phyloP scores from a whole-genome alignment of 441 rosid genomes.

The Daphne laureola region DNA sequence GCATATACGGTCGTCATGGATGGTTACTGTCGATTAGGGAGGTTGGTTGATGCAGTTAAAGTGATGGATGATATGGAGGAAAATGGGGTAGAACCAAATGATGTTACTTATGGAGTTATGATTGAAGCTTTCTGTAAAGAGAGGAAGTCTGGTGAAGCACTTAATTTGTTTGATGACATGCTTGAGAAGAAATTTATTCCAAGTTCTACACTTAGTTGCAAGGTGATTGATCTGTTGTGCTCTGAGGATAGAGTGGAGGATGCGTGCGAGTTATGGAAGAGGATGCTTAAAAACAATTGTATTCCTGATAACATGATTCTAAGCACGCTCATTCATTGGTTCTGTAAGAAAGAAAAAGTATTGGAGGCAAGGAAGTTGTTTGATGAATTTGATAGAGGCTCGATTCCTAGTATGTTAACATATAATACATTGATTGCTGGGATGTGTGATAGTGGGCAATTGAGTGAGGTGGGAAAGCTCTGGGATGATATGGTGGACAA shows the following conservation, averaged over 20 bases:
- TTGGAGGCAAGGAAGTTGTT: conserved; percentile 67
- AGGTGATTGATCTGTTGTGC: conserved; percentile 63
- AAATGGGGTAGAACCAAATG: conserved; percentile 60
- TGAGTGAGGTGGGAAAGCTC: conserved; percentile 61
- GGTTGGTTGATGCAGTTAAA: conserved; percentile 58
- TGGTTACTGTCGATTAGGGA: conserved; percentile 63
- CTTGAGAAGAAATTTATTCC: conserved; percentile 54
- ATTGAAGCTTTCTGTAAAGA: conserved; percentile 57
- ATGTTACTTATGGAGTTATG: conserved; percentile 80
- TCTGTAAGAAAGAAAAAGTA: conserved; percentile 64
- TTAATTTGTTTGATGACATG: conserved; percentile 66
- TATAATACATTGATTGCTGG: conserved; percentile 75
- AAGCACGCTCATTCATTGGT: conserved; percentile 84
- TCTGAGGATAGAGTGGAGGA: conserved; percentile 54
- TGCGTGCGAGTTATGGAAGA: conserved; percentile 65
- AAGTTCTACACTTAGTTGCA: conserved; percentile 63
- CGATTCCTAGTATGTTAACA: conserved; percentile 65
- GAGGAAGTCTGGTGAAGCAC: conserved; percentile 64
- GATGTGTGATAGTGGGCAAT: conserved; percentile 66
- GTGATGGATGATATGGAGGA: conserved; percentile 89
- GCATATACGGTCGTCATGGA: conserved; percentile 70
- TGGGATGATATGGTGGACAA: conserved; percentile 96
- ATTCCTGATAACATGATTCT: conserved; percentile 69
- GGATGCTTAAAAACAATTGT: conserved; percentile 64
- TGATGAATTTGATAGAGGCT: conserved; percentile 67